Evolutionary conservation across 2,329 filamentous ascomycete genomes (phyloP).

Genomic region (Cladorrhinum sp.): DNA sequence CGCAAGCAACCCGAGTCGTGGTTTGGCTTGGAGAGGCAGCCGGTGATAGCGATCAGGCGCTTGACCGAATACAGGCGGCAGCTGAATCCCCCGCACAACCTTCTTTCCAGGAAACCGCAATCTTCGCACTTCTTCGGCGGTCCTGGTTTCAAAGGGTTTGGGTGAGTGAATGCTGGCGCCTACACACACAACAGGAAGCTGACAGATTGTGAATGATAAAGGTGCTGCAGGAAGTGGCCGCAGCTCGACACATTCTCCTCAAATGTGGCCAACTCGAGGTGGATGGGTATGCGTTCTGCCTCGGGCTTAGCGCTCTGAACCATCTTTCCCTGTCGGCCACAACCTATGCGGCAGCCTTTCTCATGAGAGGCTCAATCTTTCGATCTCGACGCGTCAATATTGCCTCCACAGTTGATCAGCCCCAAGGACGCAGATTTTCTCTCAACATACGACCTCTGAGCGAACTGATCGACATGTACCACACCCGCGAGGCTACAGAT

Average conservation of each 20-base stretch:
- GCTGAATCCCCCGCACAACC: neutral
- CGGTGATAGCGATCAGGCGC: neutral
- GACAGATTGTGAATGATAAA: too few species aligned
- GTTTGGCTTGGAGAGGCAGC: neutral
- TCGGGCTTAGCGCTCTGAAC: neutral
- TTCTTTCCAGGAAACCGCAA: neutral
- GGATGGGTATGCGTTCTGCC: neutral
- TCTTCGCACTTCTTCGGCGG: neutral
- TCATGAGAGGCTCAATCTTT: neutral
- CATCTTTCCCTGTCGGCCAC: neutral
- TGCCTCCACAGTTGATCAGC: neutral
- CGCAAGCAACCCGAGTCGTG: neutral
- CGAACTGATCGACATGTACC: conserved; percentile 1
- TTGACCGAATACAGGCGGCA: neutral
- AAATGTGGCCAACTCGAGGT: neutral
- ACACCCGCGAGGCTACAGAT: neutral
- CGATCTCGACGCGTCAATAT: neutral
- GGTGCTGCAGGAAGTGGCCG: conserved; percentile 1
- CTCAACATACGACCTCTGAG: neutral
- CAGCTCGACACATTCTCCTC: neutral
- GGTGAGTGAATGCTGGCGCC: too few species aligned
- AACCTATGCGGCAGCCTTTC: neutral
- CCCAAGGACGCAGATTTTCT: neutral
- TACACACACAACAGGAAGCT: too few species aligned
- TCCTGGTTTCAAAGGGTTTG: neutral